Evolutionary conservation across 805 yeast genomes (phyloP).

Genomic region (Wickerhamomyces chaumierensis): DNA sequence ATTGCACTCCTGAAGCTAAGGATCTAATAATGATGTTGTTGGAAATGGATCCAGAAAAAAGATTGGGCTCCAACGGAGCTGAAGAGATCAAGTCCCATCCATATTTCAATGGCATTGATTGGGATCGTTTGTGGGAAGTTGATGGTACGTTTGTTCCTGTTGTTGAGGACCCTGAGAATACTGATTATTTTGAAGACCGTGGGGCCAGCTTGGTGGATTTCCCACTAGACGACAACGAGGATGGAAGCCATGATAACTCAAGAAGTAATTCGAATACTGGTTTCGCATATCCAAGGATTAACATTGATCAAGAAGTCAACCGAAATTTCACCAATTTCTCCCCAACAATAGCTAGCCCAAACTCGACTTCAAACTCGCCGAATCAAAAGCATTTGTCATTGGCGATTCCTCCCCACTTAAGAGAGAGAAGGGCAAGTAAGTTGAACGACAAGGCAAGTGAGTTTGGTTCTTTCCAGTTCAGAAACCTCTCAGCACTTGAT

Average conservation of each 20-base stretch:
- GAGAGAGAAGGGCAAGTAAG: conserved; percentile 66
- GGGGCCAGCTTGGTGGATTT: conserved; percentile 72
- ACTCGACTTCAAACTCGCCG: conserved; percentile 22
- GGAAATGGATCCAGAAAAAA: conserved; percentile 44
- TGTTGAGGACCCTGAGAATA: conserved; percentile 69
- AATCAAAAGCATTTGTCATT: conserved; percentile 28
- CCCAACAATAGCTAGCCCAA: conserved; percentile 14
- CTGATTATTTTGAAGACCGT: conserved; percentile 83
- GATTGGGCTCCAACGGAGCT: conserved; percentile 75
- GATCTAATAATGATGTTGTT: conserved; percentile 61
- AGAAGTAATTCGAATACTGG: conserved; percentile 5
- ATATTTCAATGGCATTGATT: conserved; percentile 59
- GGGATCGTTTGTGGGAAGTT: conserved; percentile 62
- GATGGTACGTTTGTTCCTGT: conserved; percentile 79
- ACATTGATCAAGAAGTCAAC: conserved; percentile 2
- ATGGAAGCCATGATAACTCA: conserved; percentile 4
- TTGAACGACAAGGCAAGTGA: conserved; percentile 60
- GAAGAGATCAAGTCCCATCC: conserved; percentile 72
- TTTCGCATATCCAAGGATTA: not conserved
- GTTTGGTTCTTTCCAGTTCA: conserved; percentile 87
- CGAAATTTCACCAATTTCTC: conserved; percentile 8
- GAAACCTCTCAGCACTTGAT: conserved; percentile 83
- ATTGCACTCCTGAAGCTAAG: conserved; percentile 56
- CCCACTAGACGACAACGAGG: conserved; percentile 29
- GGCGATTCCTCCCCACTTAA: conserved; percentile 41